These are phyloP conservation scores for Talaromyces sp. DNA, from an alignment of 2,329 filamentous ascomycete species.

Conservation along the genomic window DNA sequence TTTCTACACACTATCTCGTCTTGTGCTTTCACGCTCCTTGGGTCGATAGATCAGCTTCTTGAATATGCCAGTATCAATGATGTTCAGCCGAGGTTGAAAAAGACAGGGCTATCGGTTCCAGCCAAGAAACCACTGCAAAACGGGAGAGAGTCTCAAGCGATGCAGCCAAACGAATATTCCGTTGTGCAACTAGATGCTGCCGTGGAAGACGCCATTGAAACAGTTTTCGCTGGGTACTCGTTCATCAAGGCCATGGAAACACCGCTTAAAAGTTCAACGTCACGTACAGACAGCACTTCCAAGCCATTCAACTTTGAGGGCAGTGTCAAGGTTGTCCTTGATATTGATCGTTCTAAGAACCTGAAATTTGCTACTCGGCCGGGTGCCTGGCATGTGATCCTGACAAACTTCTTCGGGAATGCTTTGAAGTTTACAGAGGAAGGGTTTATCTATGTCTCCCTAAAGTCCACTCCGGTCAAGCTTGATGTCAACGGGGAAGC, in stretches of 20 bases:
- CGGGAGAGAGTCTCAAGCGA: not conserved
- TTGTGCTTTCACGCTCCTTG: constrained; percentile 44
- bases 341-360: constrained; percentile 9
- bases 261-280: not conserved
- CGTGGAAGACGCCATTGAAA: constrained; percentile 17
- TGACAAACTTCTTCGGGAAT: constrained; percentile 22
- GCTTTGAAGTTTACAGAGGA: constrained; percentile 20
- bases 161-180: constrained; percentile 1
- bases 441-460: constrained; percentile 12
- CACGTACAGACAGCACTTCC: not conserved
- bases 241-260: constrained; percentile 5
- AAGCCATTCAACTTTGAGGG: not conserved
- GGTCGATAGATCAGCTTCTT: constrained; percentile 41
- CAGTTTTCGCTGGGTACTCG: constrained; percentile 18
- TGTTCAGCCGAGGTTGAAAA: constrained; percentile 1
- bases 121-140: too few relatives aligned
- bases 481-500: not conserved
- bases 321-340: constrained; percentile 12
- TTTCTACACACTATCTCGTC: constrained; percentile 36
- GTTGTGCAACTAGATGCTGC: constrained; percentile 13
- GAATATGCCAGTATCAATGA: constrained; percentile 30
- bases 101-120: not conserved
- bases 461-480: constrained; percentile 5
- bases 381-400: constrained; percentile 16
- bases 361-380: constrained; percentile 14